A percentile compares a stretch with the other conserved stretches of the same genome.
phyloP scores from a whole-genome alignment of 352 stramenopile species.

The Thalassiosira sp. region DNA sequence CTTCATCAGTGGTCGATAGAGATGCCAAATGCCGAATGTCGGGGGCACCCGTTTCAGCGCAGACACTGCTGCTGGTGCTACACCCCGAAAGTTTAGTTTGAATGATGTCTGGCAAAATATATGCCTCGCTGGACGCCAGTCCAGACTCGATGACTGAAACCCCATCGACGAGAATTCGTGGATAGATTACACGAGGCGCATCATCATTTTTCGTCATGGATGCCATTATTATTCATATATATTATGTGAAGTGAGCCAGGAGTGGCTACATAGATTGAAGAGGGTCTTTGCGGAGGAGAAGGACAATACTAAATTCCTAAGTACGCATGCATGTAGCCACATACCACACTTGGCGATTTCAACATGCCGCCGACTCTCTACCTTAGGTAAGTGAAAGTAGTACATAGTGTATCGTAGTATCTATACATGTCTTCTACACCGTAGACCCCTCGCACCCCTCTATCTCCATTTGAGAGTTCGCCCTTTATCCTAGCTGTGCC shows the following conservation, averaged over 20 bases:
- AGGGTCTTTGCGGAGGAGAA: too few species aligned
- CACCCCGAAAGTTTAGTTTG: constrained; percentile 1
- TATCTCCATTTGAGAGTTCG: too few species aligned
- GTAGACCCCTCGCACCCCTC: too few species aligned
- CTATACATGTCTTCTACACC: too few species aligned
- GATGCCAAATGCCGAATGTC: constrained; percentile 18
- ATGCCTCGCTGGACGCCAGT: constrained; percentile 8
- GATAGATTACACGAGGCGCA: neutral
- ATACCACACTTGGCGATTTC: neutral
- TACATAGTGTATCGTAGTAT: too few species aligned
- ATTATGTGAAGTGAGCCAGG: too few species aligned
- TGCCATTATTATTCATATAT: too few species aligned
- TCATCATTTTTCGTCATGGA: neutral
- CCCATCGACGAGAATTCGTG: constrained; percentile 5
- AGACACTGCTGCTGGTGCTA: constrained; percentile 12
- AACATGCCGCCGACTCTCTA: neutral
- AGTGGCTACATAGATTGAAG: too few species aligned
- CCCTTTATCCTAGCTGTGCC: too few species aligned
- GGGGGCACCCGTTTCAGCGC: constrained; percentile 14
- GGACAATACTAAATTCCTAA: too few species aligned
- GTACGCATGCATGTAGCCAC: too few species aligned
- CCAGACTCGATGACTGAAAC: constrained; percentile 6
- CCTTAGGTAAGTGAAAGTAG: too few species aligned
- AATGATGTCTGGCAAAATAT: neutral
- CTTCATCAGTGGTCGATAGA: constrained; percentile 9